Base-by-base conservation (phyloP, 163 green algal genomes). In the Chlamydomonas reinhardtii region DNA sequence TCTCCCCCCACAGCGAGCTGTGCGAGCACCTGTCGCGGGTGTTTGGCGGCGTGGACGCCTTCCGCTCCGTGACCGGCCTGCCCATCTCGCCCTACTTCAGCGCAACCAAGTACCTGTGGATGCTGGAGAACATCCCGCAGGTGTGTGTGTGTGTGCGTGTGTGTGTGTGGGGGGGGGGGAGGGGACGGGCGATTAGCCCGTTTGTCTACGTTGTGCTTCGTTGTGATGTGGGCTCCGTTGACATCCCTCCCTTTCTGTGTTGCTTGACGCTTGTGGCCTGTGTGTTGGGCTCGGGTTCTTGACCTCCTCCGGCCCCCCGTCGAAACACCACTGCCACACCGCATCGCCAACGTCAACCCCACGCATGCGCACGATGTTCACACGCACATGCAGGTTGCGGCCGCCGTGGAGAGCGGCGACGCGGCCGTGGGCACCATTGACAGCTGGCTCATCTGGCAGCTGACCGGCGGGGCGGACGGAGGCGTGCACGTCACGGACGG, bases 51-150 rank as follows among this genome's bases (percentile, higher is more conserved):
- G 16, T 56, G 25, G 71, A 87, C 81, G 81, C 81, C 68, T 98
- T 99, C 88, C 88, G 97, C 31, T 34, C 82, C 0, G 82, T 95
- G 4, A 99, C 96, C 4, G 98, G 98, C 14, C 92, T 99, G 52
- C 98, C 98, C 31, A 93, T 99, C 61, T 97, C 89, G 70, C 98
- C 97, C 39, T 99, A 99, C 94, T 99, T 99, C 85, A 96, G 52
- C 22, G 82, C 82, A n/a, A 74, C 61, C 37, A 82, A 89, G 65
- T 84, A 66, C 29, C 54, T 81, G 31, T 76, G 77, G 84, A 31
- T 89, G 76, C 59, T 95, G 52, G 91, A 95, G 27, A 95, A 97
- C 74, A 90, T 94, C n/a, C 85, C 89, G 3, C 91, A 59, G 34
- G 95, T 97, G 75, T n/a, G 35, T 0, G 39, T 12, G 48, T 9